Conservation (phyloP, 129 eudicot genomes). For the carrot (Daucus carota) region DNA sequence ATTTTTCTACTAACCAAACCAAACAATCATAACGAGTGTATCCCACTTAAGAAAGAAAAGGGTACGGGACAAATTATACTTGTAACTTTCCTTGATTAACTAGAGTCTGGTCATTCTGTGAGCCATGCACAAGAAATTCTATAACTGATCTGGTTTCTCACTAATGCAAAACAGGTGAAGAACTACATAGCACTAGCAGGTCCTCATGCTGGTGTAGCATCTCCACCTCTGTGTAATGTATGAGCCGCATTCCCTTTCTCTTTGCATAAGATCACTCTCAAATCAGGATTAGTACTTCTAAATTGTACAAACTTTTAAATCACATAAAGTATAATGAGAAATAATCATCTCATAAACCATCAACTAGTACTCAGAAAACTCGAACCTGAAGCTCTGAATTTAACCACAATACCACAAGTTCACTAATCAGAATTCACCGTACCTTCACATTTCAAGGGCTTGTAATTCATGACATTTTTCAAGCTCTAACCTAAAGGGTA, state of each 20-base stretch:
- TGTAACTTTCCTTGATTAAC: background rate
- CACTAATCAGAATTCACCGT: background rate
- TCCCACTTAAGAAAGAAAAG: no score
- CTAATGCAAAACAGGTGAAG: slow-evolving; percentile 49
- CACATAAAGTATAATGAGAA: background rate
- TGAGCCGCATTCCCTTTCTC: slow-evolving; percentile 11
- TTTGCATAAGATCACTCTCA: background rate
- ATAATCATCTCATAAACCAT: background rate
- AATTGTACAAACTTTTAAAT: background rate
- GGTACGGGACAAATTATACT: no score
- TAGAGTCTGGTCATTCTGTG: no score
- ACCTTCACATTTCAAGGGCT: no score
- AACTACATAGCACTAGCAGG: slow-evolving; percentile 75
- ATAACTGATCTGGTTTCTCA: background rate
- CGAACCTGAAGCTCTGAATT: no score
- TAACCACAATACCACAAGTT: no score
- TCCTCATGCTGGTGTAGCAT: slow-evolving; percentile 86
- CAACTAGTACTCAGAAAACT: background rate
- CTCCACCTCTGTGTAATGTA: slow-evolving; percentile 72
- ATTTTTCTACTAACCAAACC: no score
- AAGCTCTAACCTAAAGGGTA: background rate
- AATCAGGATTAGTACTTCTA: background rate
- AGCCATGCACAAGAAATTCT: no score
- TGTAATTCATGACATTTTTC: background rate
- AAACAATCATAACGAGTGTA: no score